Evolutionary conservation across 352 stramenopile genomes (phyloP), one percentile per base, ranked within the genome.

Genomic region (Globisporangium yorkense): DNA sequence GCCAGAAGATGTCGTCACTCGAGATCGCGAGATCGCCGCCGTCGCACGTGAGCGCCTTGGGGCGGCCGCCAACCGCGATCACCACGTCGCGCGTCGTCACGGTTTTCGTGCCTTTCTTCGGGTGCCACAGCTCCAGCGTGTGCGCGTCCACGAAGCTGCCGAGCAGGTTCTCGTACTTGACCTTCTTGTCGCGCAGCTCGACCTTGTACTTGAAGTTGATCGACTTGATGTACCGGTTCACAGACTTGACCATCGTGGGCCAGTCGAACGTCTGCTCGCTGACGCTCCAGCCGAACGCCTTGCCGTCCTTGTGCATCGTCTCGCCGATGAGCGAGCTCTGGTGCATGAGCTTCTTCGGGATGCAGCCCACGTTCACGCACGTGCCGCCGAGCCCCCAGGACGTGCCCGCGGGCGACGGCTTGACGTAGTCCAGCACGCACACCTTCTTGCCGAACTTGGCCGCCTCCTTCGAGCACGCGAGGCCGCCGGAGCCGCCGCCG

Each of bases 331-430:
- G 59, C 40, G 94, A 87, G 61, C 94, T 97, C 66, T 97, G 89
- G 67, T 99, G 97, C 90, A 99, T 99, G 15, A 99, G 78, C 71
- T 99, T 99, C 78, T 99, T 99, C 29, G 97, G 97, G 66, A 99
- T 99, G 64, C 97, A 99, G 18, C 97, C 97, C 5, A 99, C 97
- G 71, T 99, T 99, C 57, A 99, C 97, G 63, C 97, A 99, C 31
- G 97, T 99, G 50, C 97, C 97, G 40, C 93, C 93, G 35, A 98
- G 81, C 16, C 93, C 92, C 93, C 92, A 98, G 35, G 70, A 85
- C 31, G 86, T 97, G 33, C 88, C 88, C 20, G 82, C 75, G 1
- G 91, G 90, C 46, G 85, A 98, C 40, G 82, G 82, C 65, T 94
- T 91, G 59, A 94, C 97, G 72, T 97, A 99, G 77, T 99, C 97